Conservation (phyloP, 2,329 filamentous ascomycete genomes). For the Huntiella omanensis region DNA sequence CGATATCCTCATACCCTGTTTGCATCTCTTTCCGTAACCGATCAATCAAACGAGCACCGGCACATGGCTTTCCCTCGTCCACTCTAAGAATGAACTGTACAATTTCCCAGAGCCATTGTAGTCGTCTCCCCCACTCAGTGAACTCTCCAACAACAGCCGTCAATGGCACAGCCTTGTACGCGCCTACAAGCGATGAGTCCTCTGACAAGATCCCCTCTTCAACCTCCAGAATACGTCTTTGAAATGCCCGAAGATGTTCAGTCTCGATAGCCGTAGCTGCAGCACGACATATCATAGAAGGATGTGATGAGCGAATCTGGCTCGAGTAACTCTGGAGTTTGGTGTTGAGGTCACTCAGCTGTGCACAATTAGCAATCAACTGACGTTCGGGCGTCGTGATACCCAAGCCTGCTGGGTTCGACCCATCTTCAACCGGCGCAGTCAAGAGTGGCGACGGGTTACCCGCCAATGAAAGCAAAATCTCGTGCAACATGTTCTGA, state of each 20-base stretch:
- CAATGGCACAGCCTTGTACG: slow-evolving; percentile 82
- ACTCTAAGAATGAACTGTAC: slow-evolving; percentile 18
- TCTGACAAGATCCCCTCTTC: slow-evolving; percentile 58
- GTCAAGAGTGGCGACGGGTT: slow-evolving; percentile 72
- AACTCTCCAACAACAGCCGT: slow-evolving; percentile 73
- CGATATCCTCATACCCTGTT: slow-evolving; percentile 78
- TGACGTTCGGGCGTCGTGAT: slow-evolving; percentile 66
- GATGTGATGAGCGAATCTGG: slow-evolving; percentile 12
- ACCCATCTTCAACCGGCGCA: slow-evolving; percentile 14
- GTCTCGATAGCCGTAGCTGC: slow-evolving; percentile 62
- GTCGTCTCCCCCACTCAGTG: slow-evolving; percentile 61
- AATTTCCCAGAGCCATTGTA: slow-evolving; percentile 73
- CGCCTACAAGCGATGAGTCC: slow-evolving; percentile 67
- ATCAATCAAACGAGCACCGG: slow-evolving; percentile 59
- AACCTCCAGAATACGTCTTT: slow-evolving; percentile 66
- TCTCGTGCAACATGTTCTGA: slow-evolving; percentile 77
- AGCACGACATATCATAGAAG: slow-evolving; percentile 57
- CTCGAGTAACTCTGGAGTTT: slow-evolving; percentile 54
- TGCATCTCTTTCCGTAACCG: slow-evolving; percentile 55
- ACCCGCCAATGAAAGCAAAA: slow-evolving; percentile 87
- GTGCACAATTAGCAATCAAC: slow-evolving; percentile 57
- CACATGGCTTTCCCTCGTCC: slow-evolving; percentile 23
- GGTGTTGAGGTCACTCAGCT: slow-evolving; percentile 61
- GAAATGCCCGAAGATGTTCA: slow-evolving; percentile 61
- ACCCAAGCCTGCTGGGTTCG: slow-evolving; percentile 23